A percentile compares a stretch with the other conserved stretches of the same genome.
Evolutionary conservation across 176 grass and related monocot genomes (phyloP).

Genomic region (Musa beccarii): DNA sequence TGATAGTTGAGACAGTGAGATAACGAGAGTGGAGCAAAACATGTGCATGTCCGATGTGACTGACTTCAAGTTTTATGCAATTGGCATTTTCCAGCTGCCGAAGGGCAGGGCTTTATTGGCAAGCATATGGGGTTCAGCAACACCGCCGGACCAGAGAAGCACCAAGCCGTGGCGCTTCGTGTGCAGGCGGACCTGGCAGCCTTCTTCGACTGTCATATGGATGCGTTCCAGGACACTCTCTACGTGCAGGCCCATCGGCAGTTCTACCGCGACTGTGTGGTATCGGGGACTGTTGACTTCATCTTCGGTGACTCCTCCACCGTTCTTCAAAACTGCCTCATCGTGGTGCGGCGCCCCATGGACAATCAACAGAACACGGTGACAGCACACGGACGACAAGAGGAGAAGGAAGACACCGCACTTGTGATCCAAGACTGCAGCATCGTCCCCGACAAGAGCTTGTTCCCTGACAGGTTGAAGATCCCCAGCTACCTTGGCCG

Average conservation of each 20-base stretch:
- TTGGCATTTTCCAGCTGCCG: conserved; percentile 22
- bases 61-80: neutral
- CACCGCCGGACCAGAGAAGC: conserved; percentile 44
- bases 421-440: too few species aligned
- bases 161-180: conserved; percentile 66
- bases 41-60: too few species aligned
- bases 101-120: conserved; percentile 51
- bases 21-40: too few species aligned
- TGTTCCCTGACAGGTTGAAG: too few species aligned
- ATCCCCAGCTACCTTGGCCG: too few species aligned
- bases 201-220: conserved; percentile 49
- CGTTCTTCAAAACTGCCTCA: conserved; percentile 46
- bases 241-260: conserved; percentile 59
- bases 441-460: too few species aligned
- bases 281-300: conserved; percentile 71
- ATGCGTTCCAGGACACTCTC: conserved; percentile 64
- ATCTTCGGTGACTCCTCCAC: conserved; percentile 71
- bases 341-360: too few species aligned
- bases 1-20: too few species aligned
- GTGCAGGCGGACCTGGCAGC: conserved; percentile 51
- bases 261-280: conserved; percentile 51
- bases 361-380: too few species aligned
- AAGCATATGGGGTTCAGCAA: conserved; percentile 45
- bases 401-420: too few species aligned
- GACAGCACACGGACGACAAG: too few species aligned